phyloP scores from a whole-genome alignment of 441 rosid genomes.

The Croton setiger region DNA sequence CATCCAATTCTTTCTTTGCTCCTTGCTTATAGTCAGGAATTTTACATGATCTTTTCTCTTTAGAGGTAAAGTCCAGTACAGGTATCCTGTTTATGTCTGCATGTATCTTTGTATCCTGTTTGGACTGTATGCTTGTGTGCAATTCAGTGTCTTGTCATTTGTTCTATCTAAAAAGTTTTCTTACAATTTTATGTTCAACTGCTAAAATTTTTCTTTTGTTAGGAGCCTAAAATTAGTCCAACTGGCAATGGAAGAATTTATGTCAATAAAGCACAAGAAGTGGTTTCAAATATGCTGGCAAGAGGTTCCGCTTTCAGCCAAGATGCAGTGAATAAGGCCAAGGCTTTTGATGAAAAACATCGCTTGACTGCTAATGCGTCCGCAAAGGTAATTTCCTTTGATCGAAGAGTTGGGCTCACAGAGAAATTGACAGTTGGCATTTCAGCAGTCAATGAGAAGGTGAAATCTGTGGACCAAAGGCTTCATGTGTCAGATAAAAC shows the following conservation, averaged over 20 bases:
- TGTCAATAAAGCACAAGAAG: conserved; percentile 84
- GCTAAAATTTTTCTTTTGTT: conserved; percentile 12
- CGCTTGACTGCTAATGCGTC: conserved; percentile 83
- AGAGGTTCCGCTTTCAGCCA: conserved; percentile 87
- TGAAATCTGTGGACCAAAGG: conserved; percentile 92
- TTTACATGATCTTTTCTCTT: not conserved
- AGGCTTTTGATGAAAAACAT: conserved; percentile 91
- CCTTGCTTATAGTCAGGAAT: not conserved
- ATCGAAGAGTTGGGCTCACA: conserved; percentile 72
- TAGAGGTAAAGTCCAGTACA: not conserved
- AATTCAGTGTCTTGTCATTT: conserved; percentile 1
- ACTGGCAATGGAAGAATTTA: conserved; percentile 63
- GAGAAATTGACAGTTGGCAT: conserved; percentile 87
- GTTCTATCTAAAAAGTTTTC: conserved; percentile 6
- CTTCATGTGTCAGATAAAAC: conserved; percentile 95
- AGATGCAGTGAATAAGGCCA: conserved; percentile 94
- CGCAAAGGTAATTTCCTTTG: conserved; percentile 77
- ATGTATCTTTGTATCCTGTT: not conserved
- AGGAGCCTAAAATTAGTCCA: conserved; percentile 44
- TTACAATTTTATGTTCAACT: not conserved
- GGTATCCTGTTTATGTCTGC: not conserved
- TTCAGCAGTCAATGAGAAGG: conserved; percentile 91
- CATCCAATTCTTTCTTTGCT: not conserved
- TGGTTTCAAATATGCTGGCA: conserved; percentile 68
- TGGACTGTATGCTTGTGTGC: not conserved